Evolutionary conservation across 495 filamentous ascomycete genomes (phyloP), one percentile per base, ranked within the genome.

Genomic region (Xylaria palmicola): DNA sequence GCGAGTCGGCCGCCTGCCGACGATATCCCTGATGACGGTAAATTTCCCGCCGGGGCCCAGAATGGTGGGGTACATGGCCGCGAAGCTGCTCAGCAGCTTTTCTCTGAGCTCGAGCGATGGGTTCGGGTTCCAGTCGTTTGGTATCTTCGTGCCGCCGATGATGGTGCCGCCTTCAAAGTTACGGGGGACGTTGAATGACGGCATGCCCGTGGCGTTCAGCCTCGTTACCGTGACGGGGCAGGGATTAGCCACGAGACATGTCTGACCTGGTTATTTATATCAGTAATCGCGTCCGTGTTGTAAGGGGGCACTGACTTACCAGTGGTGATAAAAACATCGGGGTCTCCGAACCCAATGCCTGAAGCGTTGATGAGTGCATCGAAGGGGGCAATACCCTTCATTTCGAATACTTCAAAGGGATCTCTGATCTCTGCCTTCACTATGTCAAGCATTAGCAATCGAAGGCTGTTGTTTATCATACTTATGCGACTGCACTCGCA

Each of bases 101-200:
- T 77, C 74, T 34, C 83, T 70, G 7, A 77, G 79, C 58, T 81
- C 80, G 9, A 56, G 56, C 0, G 71, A 77, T 3, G 83, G 80
- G 43, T 76, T 72, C 1, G 75, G 73, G 58, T 81, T 76, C 82
- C 83, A 87, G 59, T 86, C 73, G 49, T 81, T 70, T 1, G 80
- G 77, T 62, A 87, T 80, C 61, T 86, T 87, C 6, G 85, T 88
- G 0, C 85, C 86, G 13, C 86, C 86, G 45, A 88, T 83, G 24
- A 88, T 74, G 0, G 85, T 88, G 0, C 85, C 86, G 1, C 85
- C 84, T 5, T 80, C 76, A 20, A 85, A 80, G 2, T 79, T 80
- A 1, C 86, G 80, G 3, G 86, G 83, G 2, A 88, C 81, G 52
- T 74, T 82, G 67, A 87, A 87, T 17, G 79, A 81, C 1, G 20